Evolutionary conservation across 1,284 basidiomycete species (phyloP).

Genomic region (Leucoagaricus sp.): DNA sequence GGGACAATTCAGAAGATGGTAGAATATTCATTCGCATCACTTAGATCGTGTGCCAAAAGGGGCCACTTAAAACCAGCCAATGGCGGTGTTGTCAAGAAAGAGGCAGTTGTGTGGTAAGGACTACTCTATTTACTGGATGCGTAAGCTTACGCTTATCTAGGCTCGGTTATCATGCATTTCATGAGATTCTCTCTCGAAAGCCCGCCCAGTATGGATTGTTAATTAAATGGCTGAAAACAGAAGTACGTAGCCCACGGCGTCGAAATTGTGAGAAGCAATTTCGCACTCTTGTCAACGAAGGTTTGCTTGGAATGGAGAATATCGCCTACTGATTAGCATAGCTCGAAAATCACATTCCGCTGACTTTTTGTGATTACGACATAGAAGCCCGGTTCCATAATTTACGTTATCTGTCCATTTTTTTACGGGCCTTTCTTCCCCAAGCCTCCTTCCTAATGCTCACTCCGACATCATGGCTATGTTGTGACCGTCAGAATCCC

Average conservation of each 20-base stretch:
- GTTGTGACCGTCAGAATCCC: too few relatives aligned
- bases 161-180: conserved; percentile 81
- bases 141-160: conserved; percentile 39
- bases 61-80: conserved; percentile 41
- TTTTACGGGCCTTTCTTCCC: too few relatives aligned
- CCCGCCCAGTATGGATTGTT: conserved; percentile 50
- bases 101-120: conserved; percentile 64
- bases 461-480: too few relatives aligned
- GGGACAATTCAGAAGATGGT: conserved; percentile 55
- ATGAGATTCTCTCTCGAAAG: conserved; percentile 60
- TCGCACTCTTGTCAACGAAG: conserved; percentile 48
- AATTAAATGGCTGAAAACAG: conserved; percentile 48
- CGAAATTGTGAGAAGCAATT: conserved; percentile 45
- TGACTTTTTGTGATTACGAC: too few relatives aligned
- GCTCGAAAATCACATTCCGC: too few relatives aligned
- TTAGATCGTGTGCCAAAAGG: conserved; percentile 49
- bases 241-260: conserved; percentile 48
- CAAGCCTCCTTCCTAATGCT: too few relatives aligned
- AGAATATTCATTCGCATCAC: conserved; percentile 52
- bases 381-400: too few relatives aligned
- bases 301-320: conserved; percentile 30
- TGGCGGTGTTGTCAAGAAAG: conserved; percentile 47
- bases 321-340: conserved; percentile 27
- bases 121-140: background rate
- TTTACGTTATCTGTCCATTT: too few relatives aligned